Evolutionary conservation across 2,329 filamentous ascomycete genomes (phyloP).

Genomic region (Pseudocercospora fijiensis): DNA sequence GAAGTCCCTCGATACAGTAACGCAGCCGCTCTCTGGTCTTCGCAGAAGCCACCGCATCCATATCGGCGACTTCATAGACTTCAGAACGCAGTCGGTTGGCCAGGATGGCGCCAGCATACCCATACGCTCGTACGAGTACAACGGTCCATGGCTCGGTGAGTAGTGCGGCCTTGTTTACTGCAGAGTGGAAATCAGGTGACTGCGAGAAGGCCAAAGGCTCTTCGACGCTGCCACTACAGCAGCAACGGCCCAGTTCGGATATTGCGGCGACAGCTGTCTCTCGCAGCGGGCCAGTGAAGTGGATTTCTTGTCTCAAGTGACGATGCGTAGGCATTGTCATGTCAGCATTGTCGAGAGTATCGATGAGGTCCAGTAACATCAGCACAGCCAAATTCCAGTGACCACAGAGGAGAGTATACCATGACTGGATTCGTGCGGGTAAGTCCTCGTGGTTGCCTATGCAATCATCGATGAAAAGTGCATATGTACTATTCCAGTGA

Average conservation of each 20-base stretch:
- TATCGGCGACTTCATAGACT: not conserved
- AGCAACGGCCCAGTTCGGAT: slow-evolving; percentile 23
- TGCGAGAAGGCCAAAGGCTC: slow-evolving; percentile 17
- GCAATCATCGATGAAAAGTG: slow-evolving; percentile 25
- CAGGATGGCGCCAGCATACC: slow-evolving; percentile 19
- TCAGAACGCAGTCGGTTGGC: slow-evolving; percentile 10
- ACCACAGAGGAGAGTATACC: slow-evolving; percentile 25
- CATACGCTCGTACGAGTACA: slow-evolving; percentile 21
- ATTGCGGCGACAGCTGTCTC: slow-evolving; percentile 16
- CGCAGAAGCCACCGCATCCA: not conserved
- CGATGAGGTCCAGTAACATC: slow-evolving; percentile 23
- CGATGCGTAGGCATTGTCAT: slow-evolving; percentile 18
- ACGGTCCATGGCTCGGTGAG: slow-evolving; percentile 27
- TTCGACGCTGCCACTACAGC: not conserved
- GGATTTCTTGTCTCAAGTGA: slow-evolving; percentile 9
- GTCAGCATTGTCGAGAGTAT: slow-evolving; percentile 11
- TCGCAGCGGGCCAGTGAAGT: slow-evolving; percentile 12
- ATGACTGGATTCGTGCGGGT: slow-evolving; percentile 25
- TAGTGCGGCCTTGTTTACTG: slow-evolving; percentile 24
- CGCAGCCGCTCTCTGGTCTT: slow-evolving; percentile 12
- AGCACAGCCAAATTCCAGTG: slow-evolving; percentile 26
- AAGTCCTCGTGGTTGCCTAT: slow-evolving; percentile 22
- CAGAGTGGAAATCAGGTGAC: slow-evolving; percentile 23
- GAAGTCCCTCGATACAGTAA: slow-evolving; percentile 17
- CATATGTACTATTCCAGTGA: slow-evolving; percentile 23